A percentile compares a stretch with the other conserved stretches of the same genome.
These are phyloP conservation scores for Penicillium maclennaniae DNA, from an alignment of 495 filamentous ascomycete genomes.

Conservation along the genomic window DNA sequence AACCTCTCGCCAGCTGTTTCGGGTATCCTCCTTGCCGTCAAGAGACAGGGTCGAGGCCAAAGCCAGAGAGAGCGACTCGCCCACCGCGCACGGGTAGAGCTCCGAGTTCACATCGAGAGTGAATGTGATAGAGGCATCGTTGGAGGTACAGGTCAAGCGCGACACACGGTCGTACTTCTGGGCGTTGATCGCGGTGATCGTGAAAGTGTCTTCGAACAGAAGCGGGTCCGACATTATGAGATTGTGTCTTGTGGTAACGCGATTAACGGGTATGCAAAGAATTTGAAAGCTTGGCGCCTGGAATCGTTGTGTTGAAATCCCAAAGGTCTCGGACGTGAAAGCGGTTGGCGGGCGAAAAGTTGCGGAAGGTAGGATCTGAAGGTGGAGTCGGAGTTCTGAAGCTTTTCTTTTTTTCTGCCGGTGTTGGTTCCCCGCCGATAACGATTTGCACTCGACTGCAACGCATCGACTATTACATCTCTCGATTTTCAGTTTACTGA, in stretches of 20 bases:
- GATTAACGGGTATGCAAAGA: neutral
- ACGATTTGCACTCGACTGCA: conserved; percentile 8
- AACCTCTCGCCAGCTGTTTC: conserved; percentile 73
- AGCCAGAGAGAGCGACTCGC: conserved; percentile 72
- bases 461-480: neutral
- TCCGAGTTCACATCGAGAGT: conserved; percentile 92
- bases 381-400: conserved; percentile 23
- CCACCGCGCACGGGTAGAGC: conserved; percentile 71
- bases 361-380: conserved; percentile 12
- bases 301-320: no score
- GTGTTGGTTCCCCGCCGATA: conserved; percentile 29
- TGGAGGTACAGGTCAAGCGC: conserved; percentile 68
- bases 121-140: conserved; percentile 67
- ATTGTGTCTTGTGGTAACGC: conserved; percentile 21
- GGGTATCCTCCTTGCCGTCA: conserved; percentile 69
- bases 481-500: neutral
- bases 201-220: conserved; percentile 91
- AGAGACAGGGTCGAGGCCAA: conserved; percentile 80
- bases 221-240: conserved; percentile 66
- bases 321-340: neutral
- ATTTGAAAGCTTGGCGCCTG: neutral
- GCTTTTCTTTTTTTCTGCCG: conserved; percentile 33
- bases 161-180: conserved; percentile 93
- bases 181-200: conserved; percentile 67
- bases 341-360: conserved; percentile 1